phyloP scores from a whole-genome alignment of 2,329 filamentous ascomycete species.

The Macrophomina phaseolina region DNA sequence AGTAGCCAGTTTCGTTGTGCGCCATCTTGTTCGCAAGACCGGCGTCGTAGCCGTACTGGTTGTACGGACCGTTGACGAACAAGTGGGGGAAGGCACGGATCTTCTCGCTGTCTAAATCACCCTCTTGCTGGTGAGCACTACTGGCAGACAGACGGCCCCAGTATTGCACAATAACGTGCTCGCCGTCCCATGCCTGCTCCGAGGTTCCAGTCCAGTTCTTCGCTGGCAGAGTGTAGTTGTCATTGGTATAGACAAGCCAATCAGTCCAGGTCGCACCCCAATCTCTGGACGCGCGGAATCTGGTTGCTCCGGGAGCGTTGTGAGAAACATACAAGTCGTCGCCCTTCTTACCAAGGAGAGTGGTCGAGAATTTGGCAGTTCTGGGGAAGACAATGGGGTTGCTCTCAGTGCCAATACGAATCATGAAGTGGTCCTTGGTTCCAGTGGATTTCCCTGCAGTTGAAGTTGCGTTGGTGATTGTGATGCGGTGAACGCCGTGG shows the following conservation, averaged over 20 bases:
- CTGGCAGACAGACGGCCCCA: constrained; percentile 65
- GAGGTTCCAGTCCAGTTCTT: constrained; percentile 65
- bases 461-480: constrained; percentile 60
- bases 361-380: constrained; percentile 63
- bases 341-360: constrained; percentile 53
- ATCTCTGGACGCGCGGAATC: constrained; percentile 67
- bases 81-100: constrained; percentile 57
- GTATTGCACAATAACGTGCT: constrained; percentile 69
- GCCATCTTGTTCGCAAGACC: constrained; percentile 62
- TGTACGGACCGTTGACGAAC: constrained; percentile 67
- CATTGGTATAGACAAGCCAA: constrained; percentile 63
- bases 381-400: constrained; percentile 66
- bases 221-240: constrained; percentile 54
- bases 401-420: constrained; percentile 62
- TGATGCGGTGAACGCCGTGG: constrained; percentile 66
- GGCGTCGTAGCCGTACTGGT: constrained; percentile 68
- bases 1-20: constrained; percentile 56
- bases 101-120: constrained; percentile 54
- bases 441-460: constrained; percentile 42
- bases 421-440: constrained; percentile 65
- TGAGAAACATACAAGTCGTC: constrained; percentile 59
- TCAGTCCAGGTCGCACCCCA: constrained; percentile 65
- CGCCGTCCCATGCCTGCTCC: constrained; percentile 63
- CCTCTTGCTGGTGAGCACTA: constrained; percentile 65
- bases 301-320: constrained; percentile 65